These are phyloP conservation scores for Venturia effusa DNA, from an alignment of 2,329 filamentous ascomycete species.

Conservation along the genomic window DNA sequence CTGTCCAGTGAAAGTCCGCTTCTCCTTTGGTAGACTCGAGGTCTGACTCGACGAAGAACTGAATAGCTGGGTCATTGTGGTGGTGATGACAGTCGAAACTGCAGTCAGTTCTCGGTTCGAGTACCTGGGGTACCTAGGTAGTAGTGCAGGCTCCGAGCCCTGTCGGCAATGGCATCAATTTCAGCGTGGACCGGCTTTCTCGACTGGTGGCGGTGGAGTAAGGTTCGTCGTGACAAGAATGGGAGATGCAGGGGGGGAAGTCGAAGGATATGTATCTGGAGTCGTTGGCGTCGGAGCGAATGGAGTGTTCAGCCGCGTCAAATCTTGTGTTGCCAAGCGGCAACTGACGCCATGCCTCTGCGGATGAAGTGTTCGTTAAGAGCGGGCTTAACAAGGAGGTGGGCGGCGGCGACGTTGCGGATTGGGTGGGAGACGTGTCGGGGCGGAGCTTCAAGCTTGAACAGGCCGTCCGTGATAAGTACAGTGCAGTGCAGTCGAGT, in stretches of 20 bases:
- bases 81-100: not conserved
- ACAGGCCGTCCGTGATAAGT: too few relatives aligned
- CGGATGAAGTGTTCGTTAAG: not conserved
- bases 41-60: constrained; percentile 27
- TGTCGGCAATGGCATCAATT: not conserved
- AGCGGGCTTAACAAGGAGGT: not conserved
- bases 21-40: constrained; percentile 22
- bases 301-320: not conserved
- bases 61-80: constrained; percentile 32
- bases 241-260: not conserved
- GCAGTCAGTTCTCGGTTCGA: not conserved
- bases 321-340: constrained; percentile 1
- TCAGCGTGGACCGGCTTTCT: not conserved
- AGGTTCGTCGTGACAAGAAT: not conserved
- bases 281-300: not conserved
- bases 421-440: not conserved
- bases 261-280: not conserved
- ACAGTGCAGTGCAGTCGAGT: too few relatives aligned
- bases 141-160: not conserved
- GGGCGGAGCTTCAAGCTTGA: too few relatives aligned
- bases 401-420: not conserved
- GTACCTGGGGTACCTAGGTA: too few relatives aligned
- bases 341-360: constrained; percentile 1
- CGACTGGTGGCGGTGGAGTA: not conserved
- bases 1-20: constrained; percentile 38